Base-by-base conservation (phyloP, 2,329 filamentous ascomycete species). In the Gaeumannomyces sp. region DNA sequence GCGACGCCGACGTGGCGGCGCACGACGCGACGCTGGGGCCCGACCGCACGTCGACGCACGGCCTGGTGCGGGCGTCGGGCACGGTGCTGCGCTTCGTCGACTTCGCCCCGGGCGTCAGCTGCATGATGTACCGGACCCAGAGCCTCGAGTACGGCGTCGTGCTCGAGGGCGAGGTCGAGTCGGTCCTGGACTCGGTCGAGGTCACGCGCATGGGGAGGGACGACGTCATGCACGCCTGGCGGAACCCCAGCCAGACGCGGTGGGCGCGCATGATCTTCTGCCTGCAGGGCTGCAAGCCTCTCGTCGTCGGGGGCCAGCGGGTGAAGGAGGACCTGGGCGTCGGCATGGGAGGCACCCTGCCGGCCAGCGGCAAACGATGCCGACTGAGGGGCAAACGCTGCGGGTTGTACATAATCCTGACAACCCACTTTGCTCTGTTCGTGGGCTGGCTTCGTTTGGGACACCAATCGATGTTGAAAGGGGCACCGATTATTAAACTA, bases 141-240 rank as follows among this genome's bases (percentile, higher is more conserved):
- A 67, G 66, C 22, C 60, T 71, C 45, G 70, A 71, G 65, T 71
- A 69, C 64, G 69, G 69, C 59, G 67, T 71, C 57, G 66, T 71
- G 29, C 64, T 70, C 31, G 68, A 68, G 61, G 69, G 69, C 53
- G 57, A 56, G 19, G 60, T 69, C 19, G 29, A 67, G 38, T 64
- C 63, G 64, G 63, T 67, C 29, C 66, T 70, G 50, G 69, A 68
- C 62, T 66, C 65, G 19, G 69, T 67, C n/a, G 64, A 66, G 66
- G 66, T 66, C 53, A 60, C 45, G 16, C 58, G 64, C 10, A 60
- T 70, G 68, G 29, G 59, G 19, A 61, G 66, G 22, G 69, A 68
- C 53, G 69, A 70, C 14, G 75, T 79, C 71, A 79, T 80, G 74
- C 84, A 86, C 71, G 78, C 78, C 31, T 85, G 83, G 83, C 72